Evolutionary conservation across 345 rosid species (phyloP).

Genomic region (Viola odorata): DNA sequence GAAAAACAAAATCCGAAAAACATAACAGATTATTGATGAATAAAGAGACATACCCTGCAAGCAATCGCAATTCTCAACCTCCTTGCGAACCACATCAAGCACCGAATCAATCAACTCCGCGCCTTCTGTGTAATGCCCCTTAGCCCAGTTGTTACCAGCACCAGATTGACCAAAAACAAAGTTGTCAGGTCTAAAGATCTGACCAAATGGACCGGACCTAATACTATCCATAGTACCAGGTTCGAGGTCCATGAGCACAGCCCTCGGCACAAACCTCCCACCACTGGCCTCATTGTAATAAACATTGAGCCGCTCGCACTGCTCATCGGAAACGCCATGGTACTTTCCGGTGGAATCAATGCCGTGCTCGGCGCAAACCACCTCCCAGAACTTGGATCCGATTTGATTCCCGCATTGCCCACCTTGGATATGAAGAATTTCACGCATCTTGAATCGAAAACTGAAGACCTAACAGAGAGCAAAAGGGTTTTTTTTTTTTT

Average conservation of each 20-base stretch:
- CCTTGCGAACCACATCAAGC: constrained; percentile 40
- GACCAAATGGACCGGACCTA: constrained; percentile 28
- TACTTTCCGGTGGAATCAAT: constrained; percentile 26
- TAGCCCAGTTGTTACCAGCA: no score
- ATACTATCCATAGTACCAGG: constrained; percentile 43
- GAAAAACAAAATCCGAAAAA: background rate
- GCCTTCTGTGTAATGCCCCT: constrained; percentile 27
- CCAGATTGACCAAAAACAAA: no score
- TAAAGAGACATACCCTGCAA: constrained; percentile 24
- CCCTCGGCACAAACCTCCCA: constrained; percentile 34
- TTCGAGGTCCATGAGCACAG: constrained; percentile 41
- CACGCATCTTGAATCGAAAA: constrained; percentile 18
- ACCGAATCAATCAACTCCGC: constrained; percentile 39
- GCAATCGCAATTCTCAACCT: constrained; percentile 40
- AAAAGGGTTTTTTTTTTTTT: no score
- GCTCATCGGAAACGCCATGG: constrained; percentile 18
- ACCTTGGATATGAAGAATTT: constrained; percentile 37
- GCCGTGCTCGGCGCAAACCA: constrained; percentile 29
- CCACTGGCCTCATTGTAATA: constrained; percentile 40
- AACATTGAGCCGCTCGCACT: constrained; percentile 34
- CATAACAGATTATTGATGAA: background rate
- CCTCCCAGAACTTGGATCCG: constrained; percentile 37
- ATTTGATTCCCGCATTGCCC: constrained; percentile 39
- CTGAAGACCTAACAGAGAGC: background rate
- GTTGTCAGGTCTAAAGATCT: constrained; percentile 41